Evolutionary conservation across 1,284 basidiomycete species (phyloP).

Genomic region (Athelia psychrophila): DNA sequence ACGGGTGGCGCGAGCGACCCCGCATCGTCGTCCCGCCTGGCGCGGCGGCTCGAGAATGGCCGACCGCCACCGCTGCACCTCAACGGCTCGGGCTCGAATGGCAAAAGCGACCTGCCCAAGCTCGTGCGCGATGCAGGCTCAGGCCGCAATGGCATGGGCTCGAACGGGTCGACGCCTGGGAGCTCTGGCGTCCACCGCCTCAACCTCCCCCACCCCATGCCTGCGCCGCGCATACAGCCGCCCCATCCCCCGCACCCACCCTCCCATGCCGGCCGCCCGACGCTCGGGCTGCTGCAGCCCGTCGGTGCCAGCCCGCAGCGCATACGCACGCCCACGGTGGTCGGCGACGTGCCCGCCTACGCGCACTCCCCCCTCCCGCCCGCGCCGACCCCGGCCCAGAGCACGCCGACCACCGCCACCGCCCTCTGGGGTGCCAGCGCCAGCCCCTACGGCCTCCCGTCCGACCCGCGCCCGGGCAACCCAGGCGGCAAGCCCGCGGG

Average conservation of each 20-base stretch:
- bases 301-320: constrained; percentile 29
- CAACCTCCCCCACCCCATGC: constrained; percentile 63
- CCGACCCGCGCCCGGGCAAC: constrained; percentile 57
- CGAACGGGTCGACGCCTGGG: background rate
- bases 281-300: constrained; percentile 15
- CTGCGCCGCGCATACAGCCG: constrained; percentile 60
- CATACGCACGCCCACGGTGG: constrained; percentile 55
- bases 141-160: constrained; percentile 13
- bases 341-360: constrained; percentile 44
- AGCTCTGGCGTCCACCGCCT: constrained; percentile 26
- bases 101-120: constrained; percentile 57
- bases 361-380: constrained; percentile 52
- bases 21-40: constrained; percentile 52
- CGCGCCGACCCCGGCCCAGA: constrained; percentile 36
- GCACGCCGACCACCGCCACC: constrained; percentile 39
- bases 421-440: constrained; percentile 34
- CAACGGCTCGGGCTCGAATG: constrained; percentile 53
- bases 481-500: constrained; percentile 34
- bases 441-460: constrained; percentile 54
- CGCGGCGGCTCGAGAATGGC: constrained; percentile 47
- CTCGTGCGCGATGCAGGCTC: constrained; percentile 65
- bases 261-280: constrained; percentile 18
- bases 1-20: background rate
- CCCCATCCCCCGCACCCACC: constrained; percentile 48
- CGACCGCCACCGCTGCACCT: constrained; percentile 45